Base-by-base conservation (phyloP, 371 early-diverging fungal genomes). In the Coemansia sp. region DNA sequence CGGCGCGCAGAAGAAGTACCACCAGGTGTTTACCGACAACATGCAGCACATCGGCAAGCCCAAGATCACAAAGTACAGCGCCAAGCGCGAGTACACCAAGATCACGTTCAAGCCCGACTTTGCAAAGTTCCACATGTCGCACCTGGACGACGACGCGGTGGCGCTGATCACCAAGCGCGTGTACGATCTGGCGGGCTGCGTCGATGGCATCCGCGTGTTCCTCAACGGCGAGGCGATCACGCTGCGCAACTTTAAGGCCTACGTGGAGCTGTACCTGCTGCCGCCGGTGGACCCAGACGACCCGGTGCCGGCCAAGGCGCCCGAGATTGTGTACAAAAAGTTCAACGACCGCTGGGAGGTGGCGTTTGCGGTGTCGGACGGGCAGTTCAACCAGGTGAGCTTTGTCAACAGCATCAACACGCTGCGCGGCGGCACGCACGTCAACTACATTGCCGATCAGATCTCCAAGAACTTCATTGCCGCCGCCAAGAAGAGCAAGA, bases 391-490 rank as follows among this genome's bases (percentile, higher is more conserved):
- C 65, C 99, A 99, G 66, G 88, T 96, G 68, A 91, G 93, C 70
- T 99, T 99, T 82, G 99, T 99, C 62, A 99, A 99, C 81, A 86
- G 89, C 65, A 99, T 99, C 65, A 95, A 91, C 76, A 99, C 99
- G 0, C 85, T 89, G 7, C 97, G 99, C 59, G 99, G 99, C 48
- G 99, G 99, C 32, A 93, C 93, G 2, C 99, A 99, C 70, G 96
- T 97, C 32, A 88, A 85, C 43, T 86, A 95, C 72, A 83, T 99
- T 13, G 85, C 92, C 2, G 96, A 97, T 77, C 95, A 96, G 80
- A 81, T 99, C 45, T 87, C 90, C 51, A 86, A 87, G 40, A 84
- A 81, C 41, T 77, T 99, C 26, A 74, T 84, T 0, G 91, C 90
- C 38, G 71, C 84, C 0, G 82, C 92, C 31, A 92, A 92, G 54